Evolutionary conservation across 495 filamentous ascomycete genomes (phyloP), one percentile per base, ranked within the genome.

Genomic region (Podospora pseudocomata): DNA sequence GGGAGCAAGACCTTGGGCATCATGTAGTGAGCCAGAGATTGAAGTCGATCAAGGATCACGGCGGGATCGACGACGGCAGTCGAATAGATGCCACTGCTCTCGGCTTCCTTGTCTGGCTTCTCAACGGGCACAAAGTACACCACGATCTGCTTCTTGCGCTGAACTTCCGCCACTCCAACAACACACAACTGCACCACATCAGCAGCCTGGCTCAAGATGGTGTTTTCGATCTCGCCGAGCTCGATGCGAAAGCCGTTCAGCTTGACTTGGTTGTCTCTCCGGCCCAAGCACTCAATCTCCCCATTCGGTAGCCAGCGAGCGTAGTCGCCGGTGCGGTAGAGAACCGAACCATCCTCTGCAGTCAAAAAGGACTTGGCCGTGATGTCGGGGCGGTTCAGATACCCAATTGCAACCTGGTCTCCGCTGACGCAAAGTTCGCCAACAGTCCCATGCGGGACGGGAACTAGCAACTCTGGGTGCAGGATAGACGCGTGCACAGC

Each of bases 401-500:
- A 83, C 39, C 77, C 80, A 4, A 72, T 67, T 3, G 81, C 77
- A 27, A 83, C 69, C 39, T 77, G 73, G 26, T 65, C 71, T 23
- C 80, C 80, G 19, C 78, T 80, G 26, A 83, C 77, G 27, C 73
- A 82, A 27, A 83, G 75, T 70, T 83, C 80, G 4, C 80, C 80
- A 13, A 64, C 63, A 32, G 27, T 59, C 9, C 74, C 74, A 13
- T 68, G 23, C 1, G 74, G 69, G 57, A 72, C 70, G 1, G 69
- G 74, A 18, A 55, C 59, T 18, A 74, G 20, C 30, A 32, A 7
- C 44, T 75, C 60, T 1, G 58, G n/a, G 15, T 80, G 75, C 20
- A 93, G 77, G 53, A 94, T 88, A 74, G 86, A 91, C 2, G 88
- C 86, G 3, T 86, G 86, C 11, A 90, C 89, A 64, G 91, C 90